Conservation (phyloP, 2,329 filamentous ascomycete genomes). For the Chrysoporthe puriensis region DNA sequence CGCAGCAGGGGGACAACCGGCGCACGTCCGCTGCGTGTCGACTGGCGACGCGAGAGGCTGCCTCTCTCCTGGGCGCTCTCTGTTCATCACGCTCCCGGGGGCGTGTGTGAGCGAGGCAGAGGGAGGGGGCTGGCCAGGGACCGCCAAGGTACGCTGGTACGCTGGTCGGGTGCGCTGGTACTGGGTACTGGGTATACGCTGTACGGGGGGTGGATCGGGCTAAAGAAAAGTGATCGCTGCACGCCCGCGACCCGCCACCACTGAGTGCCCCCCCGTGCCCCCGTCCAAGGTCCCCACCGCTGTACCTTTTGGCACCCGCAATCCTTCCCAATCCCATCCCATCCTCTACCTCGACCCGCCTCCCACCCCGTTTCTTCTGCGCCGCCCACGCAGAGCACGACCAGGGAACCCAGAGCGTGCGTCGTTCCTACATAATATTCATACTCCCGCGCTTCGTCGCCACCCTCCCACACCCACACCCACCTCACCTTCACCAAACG, state of each 20-base stretch:
- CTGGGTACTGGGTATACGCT: neutral
- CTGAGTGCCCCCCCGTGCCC: neutral
- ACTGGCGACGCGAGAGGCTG: neutral
- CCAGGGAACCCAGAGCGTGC: conserved; percentile 27
- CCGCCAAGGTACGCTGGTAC: conserved; percentile 16
- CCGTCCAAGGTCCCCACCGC: conserved; percentile 16
- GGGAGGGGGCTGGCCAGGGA: conserved; percentile 6
- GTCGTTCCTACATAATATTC: conserved; percentile 28
- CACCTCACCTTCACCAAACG: conserved; percentile 1
- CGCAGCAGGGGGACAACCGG: neutral
- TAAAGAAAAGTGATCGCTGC: conserved; percentile 22
- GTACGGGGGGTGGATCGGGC: neutral
- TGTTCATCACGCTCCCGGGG: conserved; percentile 9
- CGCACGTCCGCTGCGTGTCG: neutral
- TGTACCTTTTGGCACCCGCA: conserved; percentile 20
- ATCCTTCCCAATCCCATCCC: conserved; percentile 17
- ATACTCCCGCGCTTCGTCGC: conserved; percentile 25
- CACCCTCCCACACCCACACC: conserved; percentile 18
- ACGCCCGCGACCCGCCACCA: conserved; percentile 11
- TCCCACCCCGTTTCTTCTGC: conserved; percentile 16
- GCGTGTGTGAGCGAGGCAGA: conserved; percentile 7
- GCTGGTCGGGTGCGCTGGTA: neutral
- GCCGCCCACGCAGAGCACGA: neutral
- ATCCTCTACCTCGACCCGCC: conserved; percentile 15
- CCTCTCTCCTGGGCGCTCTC: neutral